These are phyloP conservation scores for Penicillium silybi DNA, from an alignment of 495 filamentous ascomycete species.

Conservation along the genomic window DNA sequence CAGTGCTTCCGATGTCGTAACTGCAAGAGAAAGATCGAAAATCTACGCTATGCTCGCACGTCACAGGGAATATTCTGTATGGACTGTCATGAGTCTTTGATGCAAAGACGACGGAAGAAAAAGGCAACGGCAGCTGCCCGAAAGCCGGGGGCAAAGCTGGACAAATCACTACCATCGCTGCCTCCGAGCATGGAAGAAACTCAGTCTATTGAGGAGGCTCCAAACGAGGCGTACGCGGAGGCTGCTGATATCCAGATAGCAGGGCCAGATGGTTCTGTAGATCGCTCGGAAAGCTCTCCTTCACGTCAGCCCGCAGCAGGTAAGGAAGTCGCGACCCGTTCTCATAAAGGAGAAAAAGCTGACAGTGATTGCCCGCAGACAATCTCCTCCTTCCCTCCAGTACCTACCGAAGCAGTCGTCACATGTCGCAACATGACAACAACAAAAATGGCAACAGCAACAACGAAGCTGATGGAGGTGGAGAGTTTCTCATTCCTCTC, in stretches of 20 bases:
- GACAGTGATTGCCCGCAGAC: conserved; percentile 26
- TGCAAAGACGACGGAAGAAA: conserved; percentile 92
- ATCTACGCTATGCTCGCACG: conserved; percentile 93
- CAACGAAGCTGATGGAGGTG: conserved; percentile 60
- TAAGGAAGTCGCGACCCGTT: conserved; percentile 7
- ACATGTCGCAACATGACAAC: conserved; percentile 57
- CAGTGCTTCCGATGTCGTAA: conserved; percentile 97
- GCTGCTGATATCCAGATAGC: conserved; percentile 52
- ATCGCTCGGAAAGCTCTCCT: conserved; percentile 8
- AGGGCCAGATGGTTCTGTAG: conserved; percentile 16
- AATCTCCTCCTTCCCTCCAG: conserved; percentile 67
- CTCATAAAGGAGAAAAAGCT: not conserved
- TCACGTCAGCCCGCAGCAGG: conserved; percentile 11
- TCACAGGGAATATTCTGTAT: conserved; percentile 99
- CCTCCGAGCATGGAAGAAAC: conserved; percentile 69
- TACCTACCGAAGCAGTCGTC: conserved; percentile 74
- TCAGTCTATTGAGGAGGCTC: conserved; percentile 63
- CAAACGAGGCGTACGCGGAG: conserved; percentile 59
- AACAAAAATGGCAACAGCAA: not conserved
- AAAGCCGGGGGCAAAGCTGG: conserved; percentile 62
- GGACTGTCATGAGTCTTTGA: conserved; percentile 98
- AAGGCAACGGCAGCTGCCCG: conserved; percentile 56
- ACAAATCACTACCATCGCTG: conserved; percentile 92
- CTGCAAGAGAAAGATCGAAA: conserved; percentile 98
- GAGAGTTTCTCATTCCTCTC: conserved; percentile 85